These are phyloP conservation scores for Crithidia fasciculata DNA, from an alignment of 208 protist genomes.

Conservation along the genomic window DNA sequence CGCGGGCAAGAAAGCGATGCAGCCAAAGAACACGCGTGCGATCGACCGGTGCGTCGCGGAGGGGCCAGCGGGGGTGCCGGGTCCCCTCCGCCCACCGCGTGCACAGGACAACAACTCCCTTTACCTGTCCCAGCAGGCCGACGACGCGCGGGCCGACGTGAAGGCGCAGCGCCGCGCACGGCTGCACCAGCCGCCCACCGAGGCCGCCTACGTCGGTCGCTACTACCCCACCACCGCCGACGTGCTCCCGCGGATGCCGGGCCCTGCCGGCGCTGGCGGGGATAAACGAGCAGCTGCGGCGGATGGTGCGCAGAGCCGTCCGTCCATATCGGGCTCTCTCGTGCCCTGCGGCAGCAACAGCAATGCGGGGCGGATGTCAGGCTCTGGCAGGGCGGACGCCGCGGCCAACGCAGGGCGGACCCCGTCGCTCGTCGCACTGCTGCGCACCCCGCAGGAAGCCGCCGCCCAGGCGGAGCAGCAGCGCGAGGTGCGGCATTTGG, in stretches of 20 bases:
- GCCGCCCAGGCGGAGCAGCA: constrained; percentile 20
- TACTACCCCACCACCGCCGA: constrained; percentile 27
- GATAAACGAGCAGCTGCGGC: neutral
- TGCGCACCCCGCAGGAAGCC: constrained; percentile 20
- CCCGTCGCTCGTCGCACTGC: neutral
- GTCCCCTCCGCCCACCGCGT: constrained; percentile 22
- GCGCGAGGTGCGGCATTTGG: constrained; percentile 31
- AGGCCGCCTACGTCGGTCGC: constrained; percentile 22
- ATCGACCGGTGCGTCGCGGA: constrained; percentile 22
- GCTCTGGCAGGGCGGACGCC: neutral
- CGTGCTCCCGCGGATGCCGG: constrained; percentile 9
- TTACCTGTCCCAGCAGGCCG: constrained; percentile 21
- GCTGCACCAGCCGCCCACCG: constrained; percentile 22
- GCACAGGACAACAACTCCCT: constrained; percentile 17
- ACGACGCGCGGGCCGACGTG: constrained; percentile 13
- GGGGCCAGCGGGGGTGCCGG: neutral
- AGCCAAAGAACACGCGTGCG: constrained; percentile 11
- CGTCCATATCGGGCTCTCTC: too few species aligned
- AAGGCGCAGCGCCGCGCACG: constrained; percentile 21
- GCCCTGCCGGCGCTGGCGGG: too few species aligned
- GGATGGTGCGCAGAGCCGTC: neutral
- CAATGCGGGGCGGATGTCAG: neutral
- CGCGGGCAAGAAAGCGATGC: neutral
- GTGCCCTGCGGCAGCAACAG: neutral
- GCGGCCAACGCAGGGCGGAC: neutral